phyloP scores from a whole-genome alignment of 345 rosid species.

The Gossypium raimondii region DNA sequence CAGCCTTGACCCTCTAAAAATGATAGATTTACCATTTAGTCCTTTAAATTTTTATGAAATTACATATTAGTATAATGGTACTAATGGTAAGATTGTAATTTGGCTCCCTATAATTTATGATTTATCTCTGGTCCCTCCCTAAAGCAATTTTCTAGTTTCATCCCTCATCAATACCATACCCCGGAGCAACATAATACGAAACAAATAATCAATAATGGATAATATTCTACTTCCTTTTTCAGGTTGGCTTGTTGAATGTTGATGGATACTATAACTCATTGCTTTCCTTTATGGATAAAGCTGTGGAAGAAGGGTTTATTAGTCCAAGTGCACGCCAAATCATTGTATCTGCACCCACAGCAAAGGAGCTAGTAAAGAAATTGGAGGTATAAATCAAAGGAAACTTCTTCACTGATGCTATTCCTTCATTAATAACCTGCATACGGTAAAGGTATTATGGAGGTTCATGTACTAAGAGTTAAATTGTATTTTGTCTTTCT shows the following conservation, averaged over 20 bases:
- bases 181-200: neutral
- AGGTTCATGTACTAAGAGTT: too few relatives aligned
- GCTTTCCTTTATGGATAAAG: slow-evolving; percentile 91
- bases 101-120: too few relatives aligned
- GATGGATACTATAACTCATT: slow-evolving; percentile 98
- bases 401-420: neutral
- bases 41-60: too few relatives aligned
- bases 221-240: slow-evolving; percentile 17
- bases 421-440: slow-evolving; percentile 1
- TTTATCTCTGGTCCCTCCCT: too few relatives aligned
- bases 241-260: slow-evolving; percentile 97
- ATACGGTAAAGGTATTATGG: too few relatives aligned
- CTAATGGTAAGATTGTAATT: too few relatives aligned
- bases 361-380: slow-evolving; percentile 72
- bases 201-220: slow-evolving; percentile 11
- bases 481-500: too few relatives aligned
- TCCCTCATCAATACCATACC: too few relatives aligned
- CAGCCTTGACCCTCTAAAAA: too few relatives aligned
- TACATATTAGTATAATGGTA: too few relatives aligned
- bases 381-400: slow-evolving; percentile 56
- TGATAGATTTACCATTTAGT: too few relatives aligned
- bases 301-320: slow-evolving; percentile 94
- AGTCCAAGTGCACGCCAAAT: slow-evolving; percentile 82
- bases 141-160: too few relatives aligned
- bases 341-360: slow-evolving; percentile 85